Base-by-base conservation (phyloP, 164 flowering plant species). In the grape (Vitis vinifera) region DNA sequence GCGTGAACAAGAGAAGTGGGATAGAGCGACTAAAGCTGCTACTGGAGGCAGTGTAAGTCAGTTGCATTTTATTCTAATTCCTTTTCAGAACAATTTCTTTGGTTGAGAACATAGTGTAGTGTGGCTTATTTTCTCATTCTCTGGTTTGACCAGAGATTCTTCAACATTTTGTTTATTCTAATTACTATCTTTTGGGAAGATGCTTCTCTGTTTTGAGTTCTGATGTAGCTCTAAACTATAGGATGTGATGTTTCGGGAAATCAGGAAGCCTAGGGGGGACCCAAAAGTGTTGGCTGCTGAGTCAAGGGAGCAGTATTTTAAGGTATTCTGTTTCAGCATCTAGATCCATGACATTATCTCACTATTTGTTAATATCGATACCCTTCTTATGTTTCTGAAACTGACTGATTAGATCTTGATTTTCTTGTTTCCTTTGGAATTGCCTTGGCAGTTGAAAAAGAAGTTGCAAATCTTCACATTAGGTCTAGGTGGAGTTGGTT, bases 1-100 rank as follows among this genome's bases (percentile, higher is more conserved):
- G 11, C 87, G 89, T 55, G 99, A 95, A 77, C 96, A 86, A 74
- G 88, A 89, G 10, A 95, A 92, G 77, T 95, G 99, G 99, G 92
- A 90, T 79, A 86, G 84, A 81, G 99, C 98, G 15, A 71, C 71
- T 17, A 90, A 90, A 83, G 96, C 97, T 70, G 88, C 97, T 69
- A 92, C 93, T 10, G 97, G 94, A 59, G 98, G 98, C 77, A 92
- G 82, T 82, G 97, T 89, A 77, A 82, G 89, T 76, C 58, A 12
- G 59, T 17, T 76, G 30, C n/a, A 5, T 23, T 2, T 27, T 14
- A 50, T 3, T 37, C 44, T 6, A 37, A 37, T 37, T 37, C 44
- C 44, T 37, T 37, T 37, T 37, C 44, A 37, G 44, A 37, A 37
- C 7, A 6, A 37, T 37, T 3, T 37, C 44, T 37, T 37, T 37